Base-by-base conservation (phyloP, 169 alveolate genomes). In the Plasmodium billcollinsi region DNA sequence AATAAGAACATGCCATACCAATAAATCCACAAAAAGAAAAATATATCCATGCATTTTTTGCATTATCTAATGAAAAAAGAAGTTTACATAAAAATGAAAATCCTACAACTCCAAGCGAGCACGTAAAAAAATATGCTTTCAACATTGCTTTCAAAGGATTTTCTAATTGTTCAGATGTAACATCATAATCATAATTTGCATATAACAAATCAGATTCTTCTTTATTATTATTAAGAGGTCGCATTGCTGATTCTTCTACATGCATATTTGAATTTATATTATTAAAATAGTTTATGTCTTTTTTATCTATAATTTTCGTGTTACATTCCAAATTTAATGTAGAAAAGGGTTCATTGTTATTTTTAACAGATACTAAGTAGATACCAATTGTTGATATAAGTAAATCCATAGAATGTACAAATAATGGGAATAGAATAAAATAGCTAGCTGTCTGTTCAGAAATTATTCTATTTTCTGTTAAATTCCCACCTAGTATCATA, bases 401-500 rank as follows among this genome's bases (percentile, higher is more conserved):
- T 39, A 95, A 63, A 89, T 96, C 97, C 88, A 95, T 92, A 50
- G 96, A 94, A 74, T 97, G 98, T 6, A 96, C 97, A 20, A 93
- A 96, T 33, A 96, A 78, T 2, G 98, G 98, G 74, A 97, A 97
- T 26, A 95, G 83, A 83, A 97, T 96, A 75, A 95, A 96, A 20
- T 96, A 95, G 18, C 85, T 92, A 65, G 93, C 85, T 11, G 54
- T 67, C 12, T 70, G 74, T 20, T 88, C 71, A 14, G 76, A 88
- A 14, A 94, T 69, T 2, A 85, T 70, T 58, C 96, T 97, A 61
- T 93, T 93, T 59, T 94, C 95, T 26, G 97, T 93, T 76, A 96
- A 73, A 62, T 95, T 89, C 33, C 97, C 98, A 26, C 98, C 98
- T 26, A 97, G 89, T 71, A 96, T 96, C 98, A 96, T 97, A 33